phyloP scores from a whole-genome alignment of 495 filamentous ascomycete genomes.

The Tuber microsphaerosporum region DNA sequence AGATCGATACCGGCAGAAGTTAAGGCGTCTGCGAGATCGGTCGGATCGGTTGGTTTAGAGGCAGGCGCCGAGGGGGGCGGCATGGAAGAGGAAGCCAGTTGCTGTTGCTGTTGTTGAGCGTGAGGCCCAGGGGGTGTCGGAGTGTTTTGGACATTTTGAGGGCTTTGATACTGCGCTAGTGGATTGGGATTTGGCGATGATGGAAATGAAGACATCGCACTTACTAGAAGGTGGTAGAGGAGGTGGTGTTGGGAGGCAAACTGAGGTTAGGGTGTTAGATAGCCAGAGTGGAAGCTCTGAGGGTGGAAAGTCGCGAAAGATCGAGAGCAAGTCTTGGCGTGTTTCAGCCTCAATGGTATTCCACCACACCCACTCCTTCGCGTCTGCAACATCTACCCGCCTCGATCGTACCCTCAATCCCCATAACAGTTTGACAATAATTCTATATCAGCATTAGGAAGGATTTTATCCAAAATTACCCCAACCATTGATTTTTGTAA shows the following conservation, averaged over 20 bases:
- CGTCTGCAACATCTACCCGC: background rate
- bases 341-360: background rate
- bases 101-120: slow-evolving; percentile 16
- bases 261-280: background rate
- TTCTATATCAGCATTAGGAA: background rate
- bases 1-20: slow-evolving; percentile 42
- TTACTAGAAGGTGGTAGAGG: background rate
- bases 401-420: background rate
- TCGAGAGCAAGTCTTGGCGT: background rate
- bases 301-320: background rate
- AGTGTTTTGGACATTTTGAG: slow-evolving; percentile 2
- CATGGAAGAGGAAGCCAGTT: slow-evolving; percentile 34
- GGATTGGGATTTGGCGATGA: background rate
- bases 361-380: background rate
- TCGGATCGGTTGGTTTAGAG: slow-evolving; percentile 41
- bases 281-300: background rate
- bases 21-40: slow-evolving; percentile 40
- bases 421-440: background rate
- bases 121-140: background rate
- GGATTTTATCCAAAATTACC: background rate
- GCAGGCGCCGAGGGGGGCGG: slow-evolving; percentile 32
- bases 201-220: background rate
- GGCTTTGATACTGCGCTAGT: slow-evolving; percentile 2
- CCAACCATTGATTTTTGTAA: background rate
- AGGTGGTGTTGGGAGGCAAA: background rate